Conservation (phyloP, 1,284 basidiomycete genomes). For the Boletellus dicymbophilus region DNA sequence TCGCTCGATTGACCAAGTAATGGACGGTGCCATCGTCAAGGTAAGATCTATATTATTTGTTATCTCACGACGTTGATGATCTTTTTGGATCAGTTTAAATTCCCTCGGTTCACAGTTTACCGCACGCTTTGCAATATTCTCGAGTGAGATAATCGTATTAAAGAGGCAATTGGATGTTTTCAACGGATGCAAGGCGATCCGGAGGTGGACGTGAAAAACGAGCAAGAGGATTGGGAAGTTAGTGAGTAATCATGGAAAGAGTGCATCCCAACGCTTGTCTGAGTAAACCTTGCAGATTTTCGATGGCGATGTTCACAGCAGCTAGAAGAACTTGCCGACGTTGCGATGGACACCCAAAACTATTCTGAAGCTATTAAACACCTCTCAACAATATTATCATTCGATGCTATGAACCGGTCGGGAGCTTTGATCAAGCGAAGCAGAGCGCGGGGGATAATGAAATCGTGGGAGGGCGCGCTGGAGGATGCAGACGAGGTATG, state of each 20-base stretch:
- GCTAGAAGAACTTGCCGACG: not conserved
- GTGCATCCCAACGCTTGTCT: not conserved
- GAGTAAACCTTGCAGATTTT: not conserved
- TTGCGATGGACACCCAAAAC: not conserved
- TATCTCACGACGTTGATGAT: not conserved
- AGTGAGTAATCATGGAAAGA: not conserved
- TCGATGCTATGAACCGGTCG: too few relatives aligned
- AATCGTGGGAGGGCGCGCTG: too few relatives aligned
- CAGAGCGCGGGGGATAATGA: conserved; percentile 6
- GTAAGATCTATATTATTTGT: not conserved
- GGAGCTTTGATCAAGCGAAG: conserved; percentile 3
- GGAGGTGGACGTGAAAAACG: too few relatives aligned
- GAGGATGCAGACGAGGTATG: too few relatives aligned
- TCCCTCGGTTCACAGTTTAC: not conserved
- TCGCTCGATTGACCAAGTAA: not conserved
- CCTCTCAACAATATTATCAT: conserved; percentile 1
- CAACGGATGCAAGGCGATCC: not conserved
- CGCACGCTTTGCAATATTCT: not conserved
- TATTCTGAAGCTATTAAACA: conserved; percentile 3
- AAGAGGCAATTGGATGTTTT: not conserved
- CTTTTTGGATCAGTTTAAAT: not conserved
- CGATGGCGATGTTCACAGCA: not conserved
- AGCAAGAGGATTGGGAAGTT: not conserved
- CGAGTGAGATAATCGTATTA: not conserved
- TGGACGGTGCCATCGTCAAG: not conserved